A percentile compares a stretch with the other conserved stretches of the same genome.
Conservation (phyloP, 371 early-diverging fungal genomes). For the Zychaea mexicana region DNA sequence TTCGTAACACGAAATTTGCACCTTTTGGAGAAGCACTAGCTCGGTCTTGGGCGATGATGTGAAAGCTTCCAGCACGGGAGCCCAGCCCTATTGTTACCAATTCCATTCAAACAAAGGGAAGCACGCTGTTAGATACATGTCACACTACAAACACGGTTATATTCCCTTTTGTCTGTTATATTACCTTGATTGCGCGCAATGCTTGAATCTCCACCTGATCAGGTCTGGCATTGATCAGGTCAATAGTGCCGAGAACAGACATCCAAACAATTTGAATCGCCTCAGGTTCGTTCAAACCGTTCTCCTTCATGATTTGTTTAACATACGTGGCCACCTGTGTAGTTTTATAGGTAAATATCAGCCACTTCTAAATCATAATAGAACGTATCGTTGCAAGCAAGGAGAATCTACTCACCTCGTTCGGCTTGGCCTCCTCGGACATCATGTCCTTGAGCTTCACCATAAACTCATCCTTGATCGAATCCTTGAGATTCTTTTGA, state of each 20-base stretch:
- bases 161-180: neutral
- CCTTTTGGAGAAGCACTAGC: slow-evolving; percentile 78
- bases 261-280: slow-evolving; percentile 82
- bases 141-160: neutral
- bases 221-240: slow-evolving; percentile 69
- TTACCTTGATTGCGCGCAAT: slow-evolving; percentile 60
- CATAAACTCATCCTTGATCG: slow-evolving; percentile 68
- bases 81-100: slow-evolving; percentile 49
- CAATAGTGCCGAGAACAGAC: slow-evolving; percentile 73
- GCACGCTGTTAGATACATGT: too few species aligned
- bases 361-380: too few species aligned
- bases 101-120: too few species aligned
- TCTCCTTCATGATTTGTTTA: slow-evolving; percentile 70
- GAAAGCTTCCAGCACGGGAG: slow-evolving; percentile 73
- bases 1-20: slow-evolving; percentile 85
- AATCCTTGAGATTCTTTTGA: slow-evolving; percentile 69
- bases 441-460: slow-evolving; percentile 63
- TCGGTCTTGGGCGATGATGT: slow-evolving; percentile 83
- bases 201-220: slow-evolving; percentile 85
- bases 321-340: slow-evolving; percentile 61
- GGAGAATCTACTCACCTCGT: slow-evolving; percentile 44
- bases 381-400: too few species aligned
- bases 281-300: slow-evolving; percentile 79
- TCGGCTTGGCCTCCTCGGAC: slow-evolving; percentile 52
- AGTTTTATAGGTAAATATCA: neutral